Evolutionary conservation across 805 yeast species (phyloP).

Genomic region (Sugiyamaella floridensis): DNA sequence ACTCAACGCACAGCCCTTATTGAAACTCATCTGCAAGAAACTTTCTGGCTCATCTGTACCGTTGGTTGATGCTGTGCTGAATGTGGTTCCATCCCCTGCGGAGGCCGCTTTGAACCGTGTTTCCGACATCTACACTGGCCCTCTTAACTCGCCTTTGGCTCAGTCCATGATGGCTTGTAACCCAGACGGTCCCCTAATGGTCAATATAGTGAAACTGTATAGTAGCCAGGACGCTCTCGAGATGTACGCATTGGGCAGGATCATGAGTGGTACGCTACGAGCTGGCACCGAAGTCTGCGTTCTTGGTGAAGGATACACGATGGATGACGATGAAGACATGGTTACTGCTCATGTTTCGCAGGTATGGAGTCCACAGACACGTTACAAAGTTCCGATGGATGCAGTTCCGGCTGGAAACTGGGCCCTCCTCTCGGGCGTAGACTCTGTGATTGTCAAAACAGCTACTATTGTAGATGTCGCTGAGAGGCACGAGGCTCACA

Average conservation of each 20-base stretch:
- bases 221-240: slow-evolving; percentile 47
- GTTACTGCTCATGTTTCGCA: slow-evolving; percentile 30
- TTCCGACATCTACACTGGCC: slow-evolving; percentile 26
- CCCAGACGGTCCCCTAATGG: slow-evolving; percentile 39
- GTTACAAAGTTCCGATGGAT: slow-evolving; percentile 54
- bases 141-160: slow-evolving; percentile 22
- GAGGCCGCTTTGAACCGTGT: slow-evolving; percentile 28
- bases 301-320: slow-evolving; percentile 46
- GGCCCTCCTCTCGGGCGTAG: slow-evolving; percentile 61
- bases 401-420: slow-evolving; percentile 59
- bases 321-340: slow-evolving; percentile 51
- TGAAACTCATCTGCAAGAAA: slow-evolving; percentile 46
- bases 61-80: slow-evolving; percentile 44
- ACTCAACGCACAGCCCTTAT: slow-evolving; percentile 52
- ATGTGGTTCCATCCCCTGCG: slow-evolving; percentile 35
- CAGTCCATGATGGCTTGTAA: slow-evolving; percentile 30
- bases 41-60: slow-evolving; percentile 51
- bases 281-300: slow-evolving; percentile 45
- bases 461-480: slow-evolving; percentile 40
- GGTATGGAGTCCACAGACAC: slow-evolving; percentile 53
- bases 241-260: slow-evolving; percentile 53
- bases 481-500: slow-evolving; percentile 25
- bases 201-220: slow-evolving; percentile 51
- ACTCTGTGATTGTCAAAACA: slow-evolving; percentile 46
- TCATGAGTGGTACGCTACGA: slow-evolving; percentile 53